Conservation (phyloP, 2,329 filamentous ascomycete genomes). For the Fusarium nurragi region DNA sequence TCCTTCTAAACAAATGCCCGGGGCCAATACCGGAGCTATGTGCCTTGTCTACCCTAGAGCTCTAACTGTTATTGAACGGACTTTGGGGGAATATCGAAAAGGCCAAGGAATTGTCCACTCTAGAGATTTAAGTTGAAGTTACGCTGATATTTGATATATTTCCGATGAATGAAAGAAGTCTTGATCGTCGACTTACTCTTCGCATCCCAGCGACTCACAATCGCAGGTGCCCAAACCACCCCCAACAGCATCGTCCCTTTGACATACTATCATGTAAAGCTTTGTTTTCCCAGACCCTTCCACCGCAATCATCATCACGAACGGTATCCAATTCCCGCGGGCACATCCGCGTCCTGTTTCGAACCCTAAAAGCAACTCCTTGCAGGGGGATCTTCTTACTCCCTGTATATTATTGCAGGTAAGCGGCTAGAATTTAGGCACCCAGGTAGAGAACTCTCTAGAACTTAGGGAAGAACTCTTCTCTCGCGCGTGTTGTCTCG, state of each 20-base stretch:
- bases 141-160: too few relatives aligned
- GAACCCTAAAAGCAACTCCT: neutral
- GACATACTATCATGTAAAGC: neutral
- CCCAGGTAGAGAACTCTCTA: neutral
- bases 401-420: neutral
- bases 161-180: too few relatives aligned
- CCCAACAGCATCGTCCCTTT: neutral
- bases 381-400: neutral
- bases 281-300: too few relatives aligned
- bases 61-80: too few relatives aligned
- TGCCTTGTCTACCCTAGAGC: neutral
- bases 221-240: accelerated
- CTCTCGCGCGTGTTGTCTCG: constrained; percentile 26
- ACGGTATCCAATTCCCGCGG: neutral
- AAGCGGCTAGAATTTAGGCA: neutral
- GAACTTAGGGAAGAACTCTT: neutral
- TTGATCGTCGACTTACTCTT: too few relatives aligned
- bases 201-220: too few relatives aligned
- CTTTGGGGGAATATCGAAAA: too few relatives aligned
- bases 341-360: constrained; percentile 9
- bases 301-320: neutral
- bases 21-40: accelerated
- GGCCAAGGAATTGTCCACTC: too few relatives aligned
- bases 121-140: too few relatives aligned
- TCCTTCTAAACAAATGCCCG: too few relatives aligned